Evolutionary conservation across 164 flowering plant genomes (phyloP).

Genomic region (Aristolochia californica): DNA sequence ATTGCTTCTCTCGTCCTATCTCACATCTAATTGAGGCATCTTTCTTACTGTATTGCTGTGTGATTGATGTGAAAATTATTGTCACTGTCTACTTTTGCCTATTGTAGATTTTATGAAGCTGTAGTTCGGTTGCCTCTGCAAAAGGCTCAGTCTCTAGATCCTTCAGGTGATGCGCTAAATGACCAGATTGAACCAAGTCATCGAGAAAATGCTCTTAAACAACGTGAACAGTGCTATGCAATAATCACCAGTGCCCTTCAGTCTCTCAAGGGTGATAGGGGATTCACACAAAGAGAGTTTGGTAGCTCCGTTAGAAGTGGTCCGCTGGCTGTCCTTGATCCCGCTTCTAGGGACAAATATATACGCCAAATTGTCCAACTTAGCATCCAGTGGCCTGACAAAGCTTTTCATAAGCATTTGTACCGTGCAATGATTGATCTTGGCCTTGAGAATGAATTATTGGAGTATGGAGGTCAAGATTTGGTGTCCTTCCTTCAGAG

Average conservation of each 20-base stretch:
- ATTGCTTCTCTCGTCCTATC: no score
- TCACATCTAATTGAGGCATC: no score
- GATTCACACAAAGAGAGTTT: slow-evolving; percentile 36
- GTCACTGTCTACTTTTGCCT: neutral
- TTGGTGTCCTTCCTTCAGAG: slow-evolving; percentile 85
- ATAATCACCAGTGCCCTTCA: slow-evolving; percentile 67
- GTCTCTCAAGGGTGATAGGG: slow-evolving; percentile 57
- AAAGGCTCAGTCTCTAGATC: slow-evolving; percentile 91
- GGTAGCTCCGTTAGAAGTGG: slow-evolving; percentile 46
- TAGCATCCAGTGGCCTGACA: slow-evolving; percentile 86
- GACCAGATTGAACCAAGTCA: slow-evolving; percentile 71
- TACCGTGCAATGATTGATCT: slow-evolving; percentile 77
- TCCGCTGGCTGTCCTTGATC: slow-evolving; percentile 44
- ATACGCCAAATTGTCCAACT: slow-evolving; percentile 90
- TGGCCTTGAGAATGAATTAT: slow-evolving; percentile 80
- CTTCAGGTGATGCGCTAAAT: slow-evolving; percentile 85
- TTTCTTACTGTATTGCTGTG: no score
- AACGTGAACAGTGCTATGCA: slow-evolving; percentile 78
- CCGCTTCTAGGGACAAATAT: slow-evolving; percentile 49
- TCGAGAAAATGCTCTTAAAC: slow-evolving; percentile 63
- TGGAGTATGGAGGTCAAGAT: slow-evolving; percentile 97
- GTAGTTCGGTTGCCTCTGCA: slow-evolving; percentile 87
- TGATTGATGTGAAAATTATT: neutral
- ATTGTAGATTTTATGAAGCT: slow-evolving; percentile 90
- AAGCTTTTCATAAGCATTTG: slow-evolving; percentile 73